Percentiles rank a stretch among this genome's conserved stretches.
Evolutionary conservation across 2,329 filamentous ascomycete species (phyloP).

Genomic region (Colletotrichum ledebouriae): DNA sequence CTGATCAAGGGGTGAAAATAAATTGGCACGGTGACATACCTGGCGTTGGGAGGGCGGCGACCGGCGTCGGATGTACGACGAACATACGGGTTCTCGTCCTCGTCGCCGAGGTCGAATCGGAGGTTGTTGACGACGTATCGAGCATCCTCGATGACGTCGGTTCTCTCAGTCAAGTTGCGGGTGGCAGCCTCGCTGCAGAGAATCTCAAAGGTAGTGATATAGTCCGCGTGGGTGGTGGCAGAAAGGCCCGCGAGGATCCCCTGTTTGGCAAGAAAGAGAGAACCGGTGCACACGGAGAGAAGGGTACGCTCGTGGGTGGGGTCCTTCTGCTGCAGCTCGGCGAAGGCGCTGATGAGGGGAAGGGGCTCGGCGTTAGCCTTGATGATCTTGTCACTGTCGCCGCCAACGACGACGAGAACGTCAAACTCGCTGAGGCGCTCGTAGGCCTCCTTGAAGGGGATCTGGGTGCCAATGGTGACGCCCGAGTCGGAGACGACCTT

Average conservation of each 20-base stretch:
- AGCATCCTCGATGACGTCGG: slow-evolving; percentile 84
- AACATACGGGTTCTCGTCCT: slow-evolving; percentile 88
- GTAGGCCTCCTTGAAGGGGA: slow-evolving; percentile 81
- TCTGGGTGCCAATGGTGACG: slow-evolving; percentile 78
- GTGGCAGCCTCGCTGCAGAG: slow-evolving; percentile 81
- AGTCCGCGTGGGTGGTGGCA: slow-evolving; percentile 86
- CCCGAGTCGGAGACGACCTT: slow-evolving; percentile 73
- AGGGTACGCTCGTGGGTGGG: slow-evolving; percentile 85
- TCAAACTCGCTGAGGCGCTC: slow-evolving; percentile 82
- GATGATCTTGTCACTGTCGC: slow-evolving; percentile 73
- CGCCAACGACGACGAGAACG: slow-evolving; percentile 82
- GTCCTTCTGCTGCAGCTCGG: slow-evolving; percentile 84
- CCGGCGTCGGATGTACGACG: slow-evolving; percentile 78
- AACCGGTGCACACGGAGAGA: slow-evolving; percentile 83
- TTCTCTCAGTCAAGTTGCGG: slow-evolving; percentile 79
- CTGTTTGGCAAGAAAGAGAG: slow-evolving; percentile 81
- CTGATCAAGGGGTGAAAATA: not conserved
- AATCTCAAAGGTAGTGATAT: slow-evolving; percentile 84
- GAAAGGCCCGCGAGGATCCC: slow-evolving; percentile 84
- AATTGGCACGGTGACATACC: slow-evolving; percentile 58
- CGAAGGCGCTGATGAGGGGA: slow-evolving; percentile 79
- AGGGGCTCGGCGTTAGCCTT: slow-evolving; percentile 78
- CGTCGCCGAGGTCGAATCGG: slow-evolving; percentile 85
- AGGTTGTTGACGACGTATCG: slow-evolving; percentile 94
- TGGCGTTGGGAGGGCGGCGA: slow-evolving; percentile 71